Percentiles rank a stretch among this genome's conserved stretches.
Conservation (phyloP, 2,329 filamentous ascomycete genomes). For the Aphanocladium album region DNA sequence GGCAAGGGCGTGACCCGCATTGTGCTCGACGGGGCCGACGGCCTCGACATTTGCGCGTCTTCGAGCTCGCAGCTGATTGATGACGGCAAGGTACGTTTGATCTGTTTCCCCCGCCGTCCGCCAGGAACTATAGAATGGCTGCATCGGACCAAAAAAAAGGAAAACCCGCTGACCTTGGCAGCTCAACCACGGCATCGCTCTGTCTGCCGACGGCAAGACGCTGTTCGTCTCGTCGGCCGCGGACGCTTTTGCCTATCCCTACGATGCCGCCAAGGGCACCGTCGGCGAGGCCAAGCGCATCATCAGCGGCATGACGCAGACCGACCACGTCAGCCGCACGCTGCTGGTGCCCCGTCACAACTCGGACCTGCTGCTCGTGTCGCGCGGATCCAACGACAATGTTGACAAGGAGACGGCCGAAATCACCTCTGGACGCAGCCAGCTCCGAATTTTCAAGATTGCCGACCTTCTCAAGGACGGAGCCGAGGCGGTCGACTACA, state of each 20-base stretch:
- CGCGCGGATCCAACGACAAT: conserved; percentile 55
- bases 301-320: conserved; percentile 51
- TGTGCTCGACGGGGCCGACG: conserved; percentile 26
- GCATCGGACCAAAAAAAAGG: too few relatives aligned
- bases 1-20: conserved; percentile 28
- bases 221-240: conserved; percentile 47
- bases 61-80: conserved; percentile 24
- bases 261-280: conserved; percentile 46
- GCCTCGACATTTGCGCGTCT: conserved; percentile 24
- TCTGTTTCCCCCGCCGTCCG: too few relatives aligned
- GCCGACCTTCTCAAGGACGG: conserved; percentile 21
- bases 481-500: conserved; percentile 28
- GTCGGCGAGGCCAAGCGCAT: conserved; percentile 40
- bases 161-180: conserved; percentile 17
- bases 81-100: conserved; percentile 21
- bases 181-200: conserved; percentile 46
- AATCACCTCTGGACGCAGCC: conserved; percentile 49
- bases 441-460: conserved; percentile 49
- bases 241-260: conserved; percentile 55
- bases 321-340: conserved; percentile 59
- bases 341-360: conserved; percentile 50
- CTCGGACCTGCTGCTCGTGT: conserved; percentile 54
- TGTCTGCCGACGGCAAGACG: conserved; percentile 41
- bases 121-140: neutral
- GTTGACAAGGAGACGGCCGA: conserved; percentile 47